Evolutionary conservation across 2,329 filamentous ascomycete species (phyloP).

Genomic region (Dryadomyces quercus-mongolicae): DNA sequence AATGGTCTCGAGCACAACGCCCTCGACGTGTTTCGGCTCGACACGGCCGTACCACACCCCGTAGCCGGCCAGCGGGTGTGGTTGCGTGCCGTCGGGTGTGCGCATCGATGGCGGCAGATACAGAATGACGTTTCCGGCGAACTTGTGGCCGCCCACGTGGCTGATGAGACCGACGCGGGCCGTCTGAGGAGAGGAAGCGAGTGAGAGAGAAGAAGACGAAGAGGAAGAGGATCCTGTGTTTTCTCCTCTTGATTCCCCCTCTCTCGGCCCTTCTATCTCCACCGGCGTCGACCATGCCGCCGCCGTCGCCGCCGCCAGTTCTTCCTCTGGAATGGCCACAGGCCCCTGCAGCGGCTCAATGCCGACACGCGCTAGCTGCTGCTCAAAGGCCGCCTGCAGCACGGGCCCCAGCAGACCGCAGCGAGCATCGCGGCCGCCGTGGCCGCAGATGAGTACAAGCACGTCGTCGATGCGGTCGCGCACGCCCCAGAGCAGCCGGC

Average conservation of each 20-base stretch:
- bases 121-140: conserved; percentile 72
- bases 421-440: conserved; percentile 67
- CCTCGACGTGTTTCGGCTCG: conserved; percentile 63
- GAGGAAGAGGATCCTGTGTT: too few relatives aligned
- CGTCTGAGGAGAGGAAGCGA: conserved; percentile 13
- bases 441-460: conserved; percentile 78
- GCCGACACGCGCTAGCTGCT: conserved; percentile 37
- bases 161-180: conserved; percentile 60
- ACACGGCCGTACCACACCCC: conserved; percentile 78
- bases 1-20: conserved; percentile 61
- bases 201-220: neutral
- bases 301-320: neutral
- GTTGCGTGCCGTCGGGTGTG: conserved; percentile 25
- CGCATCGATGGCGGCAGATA: conserved; percentile 53
- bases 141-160: conserved; percentile 78
- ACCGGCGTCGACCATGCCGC: neutral
- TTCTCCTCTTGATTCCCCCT: neutral
- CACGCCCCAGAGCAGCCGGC: conserved; percentile 40
- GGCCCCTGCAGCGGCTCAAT: conserved; percentile 35
- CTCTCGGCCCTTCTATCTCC: neutral
- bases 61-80: conserved; percentile 52
- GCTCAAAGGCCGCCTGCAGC: conserved; percentile 57
- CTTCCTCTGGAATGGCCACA: conserved; percentile 24
- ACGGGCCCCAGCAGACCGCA: conserved; percentile 74
- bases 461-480: conserved; percentile 49